Conservation (phyloP, 1,139 yeast species). For the Magnusiomyces clavatus region DNA sequence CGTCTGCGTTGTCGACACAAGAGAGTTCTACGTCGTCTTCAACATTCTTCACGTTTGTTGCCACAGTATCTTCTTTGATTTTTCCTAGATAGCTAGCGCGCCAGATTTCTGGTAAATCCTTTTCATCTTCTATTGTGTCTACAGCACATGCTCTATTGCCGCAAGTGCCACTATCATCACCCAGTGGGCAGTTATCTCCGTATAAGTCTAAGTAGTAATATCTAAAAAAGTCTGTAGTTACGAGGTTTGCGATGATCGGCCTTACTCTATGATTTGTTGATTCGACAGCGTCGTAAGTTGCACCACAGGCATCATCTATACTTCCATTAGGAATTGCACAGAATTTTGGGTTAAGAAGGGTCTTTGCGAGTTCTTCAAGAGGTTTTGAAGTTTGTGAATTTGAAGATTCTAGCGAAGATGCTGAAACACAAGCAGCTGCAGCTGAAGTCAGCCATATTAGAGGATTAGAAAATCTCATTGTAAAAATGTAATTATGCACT, state of each 20-base stretch:
- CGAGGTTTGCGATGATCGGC: slow-evolving; percentile 49
- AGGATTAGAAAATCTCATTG: too few species aligned
- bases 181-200: slow-evolving; percentile 73
- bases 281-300: slow-evolving; percentile 49
- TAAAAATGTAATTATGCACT: too few species aligned
- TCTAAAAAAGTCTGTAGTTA: slow-evolving; percentile 47
- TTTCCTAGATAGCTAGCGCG: slow-evolving; percentile 68
- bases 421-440: neutral
- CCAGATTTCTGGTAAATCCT: slow-evolving; percentile 60
- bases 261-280: slow-evolving; percentile 42
- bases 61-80: slow-evolving; percentile 41
- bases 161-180: slow-evolving; percentile 73
- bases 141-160: slow-evolving; percentile 93
- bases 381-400: neutral
- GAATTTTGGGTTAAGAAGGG: slow-evolving; percentile 1
- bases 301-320: slow-evolving; percentile 38
- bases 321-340: slow-evolving; percentile 17
- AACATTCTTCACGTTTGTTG: slow-evolving; percentile 12
- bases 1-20: slow-evolving; percentile 14
- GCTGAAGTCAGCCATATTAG: neutral
- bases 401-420: neutral
- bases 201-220: slow-evolving; percentile 82
- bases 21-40: slow-evolving; percentile 13
- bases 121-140: slow-evolving; percentile 53
- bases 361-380: neutral